Base-by-base conservation (phyloP, 257 asterid genomes). In the Avicennia marina region DNA sequence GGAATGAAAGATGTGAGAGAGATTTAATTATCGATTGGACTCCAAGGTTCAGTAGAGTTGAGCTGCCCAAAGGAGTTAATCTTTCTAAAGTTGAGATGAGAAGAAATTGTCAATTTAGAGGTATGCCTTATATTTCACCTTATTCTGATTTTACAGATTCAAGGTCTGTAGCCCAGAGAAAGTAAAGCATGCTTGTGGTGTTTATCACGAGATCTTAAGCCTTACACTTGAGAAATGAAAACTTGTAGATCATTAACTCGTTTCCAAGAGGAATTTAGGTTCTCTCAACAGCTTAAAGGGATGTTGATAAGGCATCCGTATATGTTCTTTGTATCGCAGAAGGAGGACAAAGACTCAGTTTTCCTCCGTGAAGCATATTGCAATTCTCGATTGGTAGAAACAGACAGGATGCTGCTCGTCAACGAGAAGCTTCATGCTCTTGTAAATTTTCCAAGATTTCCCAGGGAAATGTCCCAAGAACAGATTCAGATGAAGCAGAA, bases 261-360 rank as follows among this genome's bases (percentile, higher is more conserved):
- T 79, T 93, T 93, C 45, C 70, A 97, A 8, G 99, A 93, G 43
- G 99, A 93, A 43, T 93, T 89, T 63, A 77, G 91, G 63, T 93
- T 93, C 78, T 93, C 99, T 42, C 99, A 93, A 69, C 97, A 93
- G 77, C 78, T 93, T 24, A 78, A 96, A 55, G 99, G 99, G 52
- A 93, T 93, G 99, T 65, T 93, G 78, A 72, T 93, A 64, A 89
- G 99, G 80, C 99, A 93, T 78, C 97, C 97, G 1, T 96, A 93
- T 69, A 84, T 89, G 96, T 93, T 93, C 48, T 89, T 89, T 42
- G 81, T 93, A 32, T 93, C 99, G 8, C 73, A 83, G 40, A 93
- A 93, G 67, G 99, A 97, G 41, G 95, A 89, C 19, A 79, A 97
- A 63, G 96, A 93, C 71, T 93, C 99, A 0, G 96, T 93, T 71